A percentile compares a stretch with the other conserved stretches of the same genome.
These are phyloP conservation scores for Cenchrus fungigraminus DNA, from an alignment of 176 grass and related monocot genomes.

Conservation along the genomic window DNA sequence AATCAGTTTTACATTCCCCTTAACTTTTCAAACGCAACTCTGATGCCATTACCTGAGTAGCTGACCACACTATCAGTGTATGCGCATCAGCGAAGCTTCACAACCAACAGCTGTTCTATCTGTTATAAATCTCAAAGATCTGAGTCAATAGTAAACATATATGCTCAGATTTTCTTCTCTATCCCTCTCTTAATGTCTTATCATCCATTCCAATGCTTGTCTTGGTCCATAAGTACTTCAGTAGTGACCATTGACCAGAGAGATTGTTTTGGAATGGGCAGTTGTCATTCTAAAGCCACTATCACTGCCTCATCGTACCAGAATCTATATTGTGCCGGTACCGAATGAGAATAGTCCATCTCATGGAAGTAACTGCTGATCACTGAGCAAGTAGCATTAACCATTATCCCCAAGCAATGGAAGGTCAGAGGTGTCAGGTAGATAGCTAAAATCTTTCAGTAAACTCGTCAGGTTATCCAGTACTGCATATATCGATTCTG, in stretches of 20 bases:
- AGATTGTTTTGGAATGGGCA: background rate
- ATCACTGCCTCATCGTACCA: background rate
- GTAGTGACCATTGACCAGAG: background rate
- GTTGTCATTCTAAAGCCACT: background rate
- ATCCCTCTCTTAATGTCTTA: background rate
- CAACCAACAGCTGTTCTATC: background rate
- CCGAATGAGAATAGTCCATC: background rate
- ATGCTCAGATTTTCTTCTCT: background rate
- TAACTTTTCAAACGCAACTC: background rate
- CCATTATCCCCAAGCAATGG: constrained; percentile 33
- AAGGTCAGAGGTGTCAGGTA: constrained; percentile 42
- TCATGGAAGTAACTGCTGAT: constrained; percentile 6
- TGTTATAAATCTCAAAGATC: constrained; percentile 1
- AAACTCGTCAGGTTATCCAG: constrained; percentile 49
- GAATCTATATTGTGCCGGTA: background rate
- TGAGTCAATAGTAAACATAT: background rate
- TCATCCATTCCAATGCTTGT: background rate
- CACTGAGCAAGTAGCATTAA: constrained; percentile 41
- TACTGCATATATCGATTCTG: constrained; percentile 56
- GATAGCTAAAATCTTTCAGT: constrained; percentile 47
- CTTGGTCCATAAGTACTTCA: background rate
- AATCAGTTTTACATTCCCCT: background rate
- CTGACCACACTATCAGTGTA: background rate
- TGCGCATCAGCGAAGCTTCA: background rate
- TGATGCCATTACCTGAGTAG: constrained; percentile 15